Percentiles rank a stretch among this genome's conserved stretches.
These are phyloP conservation scores for Hansenula sp. DNA, from an alignment of 1,139 yeast species.

Conservation along the genomic window DNA sequence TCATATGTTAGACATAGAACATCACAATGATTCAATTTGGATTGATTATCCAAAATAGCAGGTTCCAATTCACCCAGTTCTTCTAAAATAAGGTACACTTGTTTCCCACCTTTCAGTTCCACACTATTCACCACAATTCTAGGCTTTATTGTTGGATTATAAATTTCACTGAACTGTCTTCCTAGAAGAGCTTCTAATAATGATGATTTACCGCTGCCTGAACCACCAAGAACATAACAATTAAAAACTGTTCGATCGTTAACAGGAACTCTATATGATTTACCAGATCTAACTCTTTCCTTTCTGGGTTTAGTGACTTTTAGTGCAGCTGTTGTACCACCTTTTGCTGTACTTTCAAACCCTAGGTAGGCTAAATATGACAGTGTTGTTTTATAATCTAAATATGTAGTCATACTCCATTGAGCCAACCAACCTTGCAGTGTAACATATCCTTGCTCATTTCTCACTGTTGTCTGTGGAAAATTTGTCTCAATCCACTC, in stretches of 20 bases:
- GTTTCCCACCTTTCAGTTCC: slow-evolving; percentile 94
- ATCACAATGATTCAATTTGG: slow-evolving; percentile 81
- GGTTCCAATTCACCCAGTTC: slow-evolving; percentile 87
- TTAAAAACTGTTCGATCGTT: slow-evolving; percentile 87
- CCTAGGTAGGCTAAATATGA: slow-evolving; percentile 90
- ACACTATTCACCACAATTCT: slow-evolving; percentile 86
- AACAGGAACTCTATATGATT: slow-evolving; percentile 63
- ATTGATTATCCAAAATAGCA: slow-evolving; percentile 69
- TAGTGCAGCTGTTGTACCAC: slow-evolving; percentile 48
- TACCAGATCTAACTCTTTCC: slow-evolving; percentile 59
- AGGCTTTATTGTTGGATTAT: slow-evolving; percentile 81
- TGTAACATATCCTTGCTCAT: slow-evolving; percentile 85
- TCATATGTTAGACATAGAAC: slow-evolving; percentile 88
- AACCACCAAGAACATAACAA: slow-evolving; percentile 83
- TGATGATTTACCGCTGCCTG: slow-evolving; percentile 83
- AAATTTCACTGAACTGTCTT: slow-evolving; percentile 64
- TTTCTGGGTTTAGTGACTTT: slow-evolving; percentile 81
- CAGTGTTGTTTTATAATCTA: slow-evolving; percentile 78
- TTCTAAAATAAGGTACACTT: slow-evolving; percentile 84
- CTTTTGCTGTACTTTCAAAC: slow-evolving; percentile 46
- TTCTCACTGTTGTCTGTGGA: slow-evolving; percentile 83
- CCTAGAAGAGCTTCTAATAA: slow-evolving; percentile 77
- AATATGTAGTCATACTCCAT: slow-evolving; percentile 93
- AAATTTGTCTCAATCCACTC: slow-evolving; percentile 84
- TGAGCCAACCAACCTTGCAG: slow-evolving; percentile 98